Percentiles rank a stretch among this genome's conserved stretches.
Evolutionary conservation across 2,329 filamentous ascomycete species (phyloP).

Genomic region (Catunica adiposa): DNA sequence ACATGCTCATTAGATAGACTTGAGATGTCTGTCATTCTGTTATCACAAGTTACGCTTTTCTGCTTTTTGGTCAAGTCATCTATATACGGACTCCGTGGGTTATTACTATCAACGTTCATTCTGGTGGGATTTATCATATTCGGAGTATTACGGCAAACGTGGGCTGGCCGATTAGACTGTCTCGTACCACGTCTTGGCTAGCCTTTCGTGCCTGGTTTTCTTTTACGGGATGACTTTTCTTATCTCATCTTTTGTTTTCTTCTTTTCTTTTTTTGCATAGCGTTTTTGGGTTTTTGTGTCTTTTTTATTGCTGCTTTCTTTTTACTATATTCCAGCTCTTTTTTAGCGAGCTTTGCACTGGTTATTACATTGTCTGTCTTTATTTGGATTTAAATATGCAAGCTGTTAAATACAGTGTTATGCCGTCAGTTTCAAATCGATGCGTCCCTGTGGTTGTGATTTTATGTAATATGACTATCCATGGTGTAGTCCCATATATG

Average conservation of each 20-base stretch:
- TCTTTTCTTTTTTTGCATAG: constrained; percentile 9
- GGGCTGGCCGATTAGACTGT: no score
- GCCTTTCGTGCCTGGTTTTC: neutral
- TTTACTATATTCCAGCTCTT: neutral
- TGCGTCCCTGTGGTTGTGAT: no score
- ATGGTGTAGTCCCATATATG: neutral
- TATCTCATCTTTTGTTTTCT: neutral
- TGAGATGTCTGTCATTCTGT: neutral
- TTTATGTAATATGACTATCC: no score
- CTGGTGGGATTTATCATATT: neutral
- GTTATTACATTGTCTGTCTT: neutral
- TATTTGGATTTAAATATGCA: neutral
- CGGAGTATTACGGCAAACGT: no score
- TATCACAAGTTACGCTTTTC: neutral
- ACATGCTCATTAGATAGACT: neutral
- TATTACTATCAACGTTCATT: neutral
- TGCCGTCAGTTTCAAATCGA: neutral
- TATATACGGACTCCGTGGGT: neutral
- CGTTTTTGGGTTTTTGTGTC: constrained; percentile 4
- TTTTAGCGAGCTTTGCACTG: neutral
- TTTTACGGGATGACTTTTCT: neutral
- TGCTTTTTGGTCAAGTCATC: neutral
- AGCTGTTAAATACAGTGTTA: neutral
- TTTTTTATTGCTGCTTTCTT: neutral
- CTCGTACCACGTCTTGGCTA: neutral